Conservation (phyloP, 2,329 filamentous ascomycete species). For the Rhinocladiella mackenziei region DNA sequence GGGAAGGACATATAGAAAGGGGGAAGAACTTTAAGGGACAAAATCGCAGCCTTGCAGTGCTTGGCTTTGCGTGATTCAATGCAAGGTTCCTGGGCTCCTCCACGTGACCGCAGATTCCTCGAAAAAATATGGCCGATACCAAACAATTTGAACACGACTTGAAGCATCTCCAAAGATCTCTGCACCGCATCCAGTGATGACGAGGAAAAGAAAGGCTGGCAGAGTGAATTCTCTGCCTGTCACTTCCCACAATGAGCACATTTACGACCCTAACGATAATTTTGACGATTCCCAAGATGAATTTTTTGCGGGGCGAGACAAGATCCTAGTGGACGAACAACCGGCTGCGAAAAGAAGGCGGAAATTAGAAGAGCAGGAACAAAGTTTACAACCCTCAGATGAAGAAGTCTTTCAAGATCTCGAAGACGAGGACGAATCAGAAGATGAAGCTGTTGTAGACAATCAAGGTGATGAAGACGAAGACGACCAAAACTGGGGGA, state of each 20-base stretch:
- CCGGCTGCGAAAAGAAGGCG: slow-evolving; percentile 73
- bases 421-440: slow-evolving; percentile 36
- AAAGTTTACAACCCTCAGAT: slow-evolving; percentile 55
- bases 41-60: too few relatives aligned
- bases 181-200: slow-evolving; percentile 45
- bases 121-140: too few relatives aligned
- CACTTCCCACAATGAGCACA: slow-evolving; percentile 28
- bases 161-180: neutral
- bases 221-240: slow-evolving; percentile 30
- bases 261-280: slow-evolving; percentile 57
- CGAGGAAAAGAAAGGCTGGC: slow-evolving; percentile 65
- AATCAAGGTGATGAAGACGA: slow-evolving; percentile 54
- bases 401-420: slow-evolving; percentile 57
- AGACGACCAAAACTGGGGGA: slow-evolving; percentile 73
- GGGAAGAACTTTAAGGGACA: too few relatives aligned
- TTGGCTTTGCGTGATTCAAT: too few relatives aligned
- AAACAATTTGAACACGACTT: too few relatives aligned
- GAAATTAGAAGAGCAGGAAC: slow-evolving; percentile 59
- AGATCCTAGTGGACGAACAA: slow-evolving; percentile 77
- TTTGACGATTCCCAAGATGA: slow-evolving; percentile 93
- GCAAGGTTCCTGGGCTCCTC: too few relatives aligned
- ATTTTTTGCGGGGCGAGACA: slow-evolving; percentile 81
- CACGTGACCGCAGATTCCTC: too few relatives aligned
- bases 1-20: too few relatives aligned
- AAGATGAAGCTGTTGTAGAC: slow-evolving; percentile 51